Evolutionary conservation across 2,329 filamentous ascomycete genomes (phyloP).

Genomic region (Rugonectria rugulosa): DNA sequence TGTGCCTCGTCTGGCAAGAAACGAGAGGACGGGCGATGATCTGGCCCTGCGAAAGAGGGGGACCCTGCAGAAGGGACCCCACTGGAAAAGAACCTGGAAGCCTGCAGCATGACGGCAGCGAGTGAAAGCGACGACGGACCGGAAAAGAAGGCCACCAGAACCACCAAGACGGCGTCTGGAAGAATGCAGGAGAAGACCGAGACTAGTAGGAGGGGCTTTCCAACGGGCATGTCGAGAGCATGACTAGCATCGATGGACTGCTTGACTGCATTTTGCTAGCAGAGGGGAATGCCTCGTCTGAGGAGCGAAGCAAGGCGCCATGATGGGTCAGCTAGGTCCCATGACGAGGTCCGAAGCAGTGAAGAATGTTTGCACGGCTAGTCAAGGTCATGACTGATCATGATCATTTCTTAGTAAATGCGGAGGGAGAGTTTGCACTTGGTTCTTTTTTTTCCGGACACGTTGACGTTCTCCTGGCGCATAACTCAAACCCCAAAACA

Average conservation of each 20-base stretch:
- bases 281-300: neutral
- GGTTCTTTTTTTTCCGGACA: neutral
- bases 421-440: neutral
- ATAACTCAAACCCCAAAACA: too few relatives aligned
- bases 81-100: slow-evolving; percentile 15
- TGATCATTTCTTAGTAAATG: neutral
- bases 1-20: slow-evolving; percentile 13
- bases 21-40: slow-evolving; percentile 17
- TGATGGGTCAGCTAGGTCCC: slow-evolving; percentile 1
- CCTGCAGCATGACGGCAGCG: slow-evolving; percentile 14
- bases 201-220: slow-evolving; percentile 1
- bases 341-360: too few relatives aligned
- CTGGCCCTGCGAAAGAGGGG: slow-evolving; percentile 12
- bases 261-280: too few relatives aligned
- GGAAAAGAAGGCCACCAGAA: neutral
- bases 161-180: neutral
- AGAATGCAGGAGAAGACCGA: slow-evolving; percentile 3
- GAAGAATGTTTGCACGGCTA: too few relatives aligned
- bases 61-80: slow-evolving; percentile 14
- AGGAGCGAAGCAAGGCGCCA: neutral
- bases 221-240: slow-evolving; percentile 9
- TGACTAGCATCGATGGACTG: slow-evolving; percentile 6
- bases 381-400: neutral
- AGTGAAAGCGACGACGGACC: neutral
- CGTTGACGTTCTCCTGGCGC: neutral